Evolutionary conservation across 2,329 filamentous ascomycete species (phyloP).

Genomic region (Colletotrichum sp.): DNA sequence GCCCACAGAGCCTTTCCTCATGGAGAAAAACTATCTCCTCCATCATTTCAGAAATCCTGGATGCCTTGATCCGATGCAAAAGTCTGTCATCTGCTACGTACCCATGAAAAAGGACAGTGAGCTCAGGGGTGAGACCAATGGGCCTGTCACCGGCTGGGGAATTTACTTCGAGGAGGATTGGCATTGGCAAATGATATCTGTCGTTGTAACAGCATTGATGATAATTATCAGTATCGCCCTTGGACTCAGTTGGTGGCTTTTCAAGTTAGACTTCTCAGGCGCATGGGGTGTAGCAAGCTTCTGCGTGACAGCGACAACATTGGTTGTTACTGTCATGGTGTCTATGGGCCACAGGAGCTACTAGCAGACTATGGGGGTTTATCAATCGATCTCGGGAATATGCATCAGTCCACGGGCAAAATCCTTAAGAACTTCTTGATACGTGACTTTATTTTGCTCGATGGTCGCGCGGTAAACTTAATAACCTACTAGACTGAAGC

Average conservation of each 20-base stretch:
- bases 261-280: not conserved
- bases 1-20: accelerated
- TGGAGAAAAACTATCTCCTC: not conserved
- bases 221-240: not conserved
- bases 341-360: too few species aligned
- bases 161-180: not conserved
- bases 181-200: not conserved
- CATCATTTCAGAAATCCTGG: not conserved
- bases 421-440: too few species aligned
- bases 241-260: not conserved
- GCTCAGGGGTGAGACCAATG: not conserved
- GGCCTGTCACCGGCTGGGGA: not conserved
- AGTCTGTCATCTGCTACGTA: not conserved
- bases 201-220: not conserved
- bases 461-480: too few species aligned
- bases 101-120: not conserved
- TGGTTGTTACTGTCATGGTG: too few species aligned
- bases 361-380: too few species aligned
- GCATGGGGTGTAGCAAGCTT: too few species aligned
- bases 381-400: too few species aligned
- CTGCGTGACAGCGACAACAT: too few species aligned
- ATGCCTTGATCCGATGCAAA: not conserved
- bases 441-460: too few species aligned
- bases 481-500: too few species aligned
- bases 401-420: too few species aligned